phyloP scores from a whole-genome alignment of 2,329 filamentous ascomycete genomes.

The Neonectria ditissima region DNA sequence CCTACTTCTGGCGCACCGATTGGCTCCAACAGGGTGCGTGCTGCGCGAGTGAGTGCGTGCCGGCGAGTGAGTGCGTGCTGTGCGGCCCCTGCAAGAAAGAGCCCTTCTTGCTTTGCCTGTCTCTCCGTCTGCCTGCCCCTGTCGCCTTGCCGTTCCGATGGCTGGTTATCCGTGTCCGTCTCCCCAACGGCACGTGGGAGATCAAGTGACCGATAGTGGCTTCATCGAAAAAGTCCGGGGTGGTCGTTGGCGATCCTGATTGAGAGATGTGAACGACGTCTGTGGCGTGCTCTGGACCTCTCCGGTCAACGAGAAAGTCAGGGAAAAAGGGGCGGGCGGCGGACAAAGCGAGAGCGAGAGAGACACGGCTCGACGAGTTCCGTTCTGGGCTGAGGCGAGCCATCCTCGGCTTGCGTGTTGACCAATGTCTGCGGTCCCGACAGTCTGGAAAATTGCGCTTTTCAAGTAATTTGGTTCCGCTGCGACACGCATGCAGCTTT shows the following conservation, averaged over 20 bases:
- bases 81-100: neutral
- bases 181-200: slow-evolving; percentile 29
- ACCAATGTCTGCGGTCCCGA: slow-evolving; percentile 47
- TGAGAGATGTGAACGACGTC: slow-evolving; percentile 8
- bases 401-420: slow-evolving; percentile 41
- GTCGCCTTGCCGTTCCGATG: neutral
- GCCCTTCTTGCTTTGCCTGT: too few species aligned
- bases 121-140: too few species aligned
- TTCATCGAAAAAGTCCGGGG: slow-evolving; percentile 33
- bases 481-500: slow-evolving; percentile 42
- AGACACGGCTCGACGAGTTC: slow-evolving; percentile 28
- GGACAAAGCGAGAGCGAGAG: neutral
- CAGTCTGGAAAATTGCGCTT: slow-evolving; percentile 53
- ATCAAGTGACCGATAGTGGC: slow-evolving; percentile 39
- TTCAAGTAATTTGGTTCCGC: slow-evolving; percentile 45
- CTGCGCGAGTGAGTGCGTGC: neutral
- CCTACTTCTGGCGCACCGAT: too few species aligned
- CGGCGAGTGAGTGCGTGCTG: neutral
- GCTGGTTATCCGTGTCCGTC: neutral
- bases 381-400: slow-evolving; percentile 32
- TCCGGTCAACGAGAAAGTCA: slow-evolving; percentile 26
- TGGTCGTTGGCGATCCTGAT: slow-evolving; percentile 40
- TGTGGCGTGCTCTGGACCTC: slow-evolving; percentile 33
- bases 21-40: too few species aligned
- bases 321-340: slow-evolving; percentile 22